phyloP scores from a whole-genome alignment of 108 stramenopile genomes.

The Cyclotella sp. region DNA sequence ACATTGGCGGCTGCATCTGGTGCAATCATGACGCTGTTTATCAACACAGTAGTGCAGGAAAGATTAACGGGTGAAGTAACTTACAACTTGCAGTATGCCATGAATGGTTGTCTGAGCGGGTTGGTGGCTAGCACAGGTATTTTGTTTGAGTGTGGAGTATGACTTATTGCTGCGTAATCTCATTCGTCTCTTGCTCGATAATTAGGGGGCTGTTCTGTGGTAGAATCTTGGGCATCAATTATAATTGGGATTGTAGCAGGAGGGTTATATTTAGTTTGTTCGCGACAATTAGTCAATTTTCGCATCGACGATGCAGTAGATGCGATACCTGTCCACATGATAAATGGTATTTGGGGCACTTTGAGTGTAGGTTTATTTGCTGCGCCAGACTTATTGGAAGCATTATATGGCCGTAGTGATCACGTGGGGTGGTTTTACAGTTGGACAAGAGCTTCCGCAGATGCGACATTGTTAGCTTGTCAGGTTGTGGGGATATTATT shows the following conservation, averaged over 20 bases:
- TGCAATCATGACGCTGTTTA: slow-evolving; percentile 64
- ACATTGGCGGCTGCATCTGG: slow-evolving; percentile 77
- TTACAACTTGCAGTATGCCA: slow-evolving; percentile 65
- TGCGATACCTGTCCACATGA: slow-evolving; percentile 89
- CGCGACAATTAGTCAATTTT: slow-evolving; percentile 60
- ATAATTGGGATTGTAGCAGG: slow-evolving; percentile 86
- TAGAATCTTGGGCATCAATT: slow-evolving; percentile 85
- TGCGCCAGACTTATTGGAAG: slow-evolving; percentile 20
- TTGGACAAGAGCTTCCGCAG: slow-evolving; percentile 50
- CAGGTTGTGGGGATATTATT: slow-evolving; percentile 74
- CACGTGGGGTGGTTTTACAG: slow-evolving; percentile 81
- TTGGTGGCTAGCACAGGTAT: slow-evolving; percentile 78
- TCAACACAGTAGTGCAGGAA: slow-evolving; percentile 58
- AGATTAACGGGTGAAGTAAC: slow-evolving; percentile 63
- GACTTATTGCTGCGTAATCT: not conserved
- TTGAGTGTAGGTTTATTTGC: slow-evolving; percentile 64
- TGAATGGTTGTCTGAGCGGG: slow-evolving; percentile 80
- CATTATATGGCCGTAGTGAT: slow-evolving; percentile 38
- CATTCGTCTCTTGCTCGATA: not conserved
- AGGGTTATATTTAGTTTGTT: slow-evolving; percentile 68
- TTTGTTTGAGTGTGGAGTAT: not conserved
- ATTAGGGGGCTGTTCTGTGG: slow-evolving; percentile 65
- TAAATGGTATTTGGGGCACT: slow-evolving; percentile 38
- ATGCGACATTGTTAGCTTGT: slow-evolving; percentile 71
- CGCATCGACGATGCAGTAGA: slow-evolving; percentile 94